Base-by-base conservation (phyloP, 1,284 basidiomycete genomes). In the Peniophora sp. region DNA sequence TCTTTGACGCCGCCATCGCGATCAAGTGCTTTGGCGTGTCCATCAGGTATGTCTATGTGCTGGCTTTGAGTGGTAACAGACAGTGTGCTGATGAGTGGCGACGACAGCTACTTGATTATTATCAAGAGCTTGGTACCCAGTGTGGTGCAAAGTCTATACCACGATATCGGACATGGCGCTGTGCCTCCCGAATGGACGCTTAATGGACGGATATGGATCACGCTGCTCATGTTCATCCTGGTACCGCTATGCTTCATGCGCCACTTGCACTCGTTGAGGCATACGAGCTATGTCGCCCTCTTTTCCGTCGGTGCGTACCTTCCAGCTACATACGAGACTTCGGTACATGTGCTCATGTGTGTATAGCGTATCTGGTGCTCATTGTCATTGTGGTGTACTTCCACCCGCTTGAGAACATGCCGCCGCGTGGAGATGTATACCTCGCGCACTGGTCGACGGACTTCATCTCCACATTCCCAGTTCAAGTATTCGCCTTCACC, bases 11-110 rank as follows among this genome's bases (percentile, higher is more conserved):
- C 2, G 95, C 96, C 6, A 97, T 99, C 60, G 95, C 94, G 2
- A 86, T 89, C 65, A 97, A 97, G 66, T 97, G 93, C 66, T 96
- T 96, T 64, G 97, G 97, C 27, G 97, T 99, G 8, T 94, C 91
- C 35, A 88, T 97, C 58, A 96, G 92, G 74, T 91, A 67, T 48
- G 76, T 20, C n/a, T n/a, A 8, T 8, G 18, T 41, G 59, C 54
- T 15, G 24, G 23, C 20, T 41, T 45, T 44, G 24, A n/a, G 12
- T 44, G 46, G 20, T n/a, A n/a, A n/a, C n/a, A 20, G 43, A 8
- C 18, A 48, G 51, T 3, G 52, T 27, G 22, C 42, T 37, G 14
- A 35, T 32, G 12, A 39, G 24, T 15, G 15, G 5, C 18, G 8
- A 34, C 17, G 36, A 23, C 60, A 91, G 88, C 62, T 96, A 95